These are phyloP conservation scores for Talaromyces liani DNA, from an alignment of 495 filamentous ascomycete genomes.

Conservation along the genomic window DNA sequence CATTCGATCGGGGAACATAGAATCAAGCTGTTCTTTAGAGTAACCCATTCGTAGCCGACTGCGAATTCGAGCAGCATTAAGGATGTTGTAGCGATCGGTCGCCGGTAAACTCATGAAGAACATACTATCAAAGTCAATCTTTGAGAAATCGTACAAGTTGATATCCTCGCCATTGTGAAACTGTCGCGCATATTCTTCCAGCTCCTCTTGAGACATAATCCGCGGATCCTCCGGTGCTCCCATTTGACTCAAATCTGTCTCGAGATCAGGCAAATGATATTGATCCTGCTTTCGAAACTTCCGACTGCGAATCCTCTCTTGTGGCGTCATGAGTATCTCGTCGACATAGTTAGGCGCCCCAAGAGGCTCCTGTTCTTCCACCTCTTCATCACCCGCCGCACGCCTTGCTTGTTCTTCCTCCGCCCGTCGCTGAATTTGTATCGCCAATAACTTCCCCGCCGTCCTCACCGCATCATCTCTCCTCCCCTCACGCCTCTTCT, in stretches of 20 bases:
- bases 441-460: conserved; percentile 79
- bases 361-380: conserved; percentile 58
- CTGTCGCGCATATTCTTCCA: conserved; percentile 86
- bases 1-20: conserved; percentile 98
- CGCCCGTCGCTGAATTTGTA: conserved; percentile 82
- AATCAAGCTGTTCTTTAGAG: conserved; percentile 90
- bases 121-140: conserved; percentile 91
- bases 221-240: conserved; percentile 85
- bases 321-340: conserved; percentile 71
- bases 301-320: conserved; percentile 66
- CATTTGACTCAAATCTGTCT: conserved; percentile 69
- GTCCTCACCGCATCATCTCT: conserved; percentile 89
- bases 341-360: conserved; percentile 81
- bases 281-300: conserved; percentile 85
- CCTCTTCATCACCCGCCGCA: conserved; percentile 36
- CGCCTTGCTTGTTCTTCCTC: conserved; percentile 73
- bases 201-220: conserved; percentile 87
- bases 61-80: conserved; percentile 84
- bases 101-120: conserved; percentile 89
- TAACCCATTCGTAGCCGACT: conserved; percentile 89
- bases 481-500: conserved; percentile 75
- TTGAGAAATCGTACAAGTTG: conserved; percentile 96
- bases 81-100: conserved; percentile 90
- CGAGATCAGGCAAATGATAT: conserved; percentile 86
- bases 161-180: conserved; percentile 93